Percentiles rank a stretch among this genome's conserved stretches.
These are phyloP conservation scores for Coemansia sp. DNA, from an alignment of 192 early-diverging fungal genomes.

Conservation along the genomic window DNA sequence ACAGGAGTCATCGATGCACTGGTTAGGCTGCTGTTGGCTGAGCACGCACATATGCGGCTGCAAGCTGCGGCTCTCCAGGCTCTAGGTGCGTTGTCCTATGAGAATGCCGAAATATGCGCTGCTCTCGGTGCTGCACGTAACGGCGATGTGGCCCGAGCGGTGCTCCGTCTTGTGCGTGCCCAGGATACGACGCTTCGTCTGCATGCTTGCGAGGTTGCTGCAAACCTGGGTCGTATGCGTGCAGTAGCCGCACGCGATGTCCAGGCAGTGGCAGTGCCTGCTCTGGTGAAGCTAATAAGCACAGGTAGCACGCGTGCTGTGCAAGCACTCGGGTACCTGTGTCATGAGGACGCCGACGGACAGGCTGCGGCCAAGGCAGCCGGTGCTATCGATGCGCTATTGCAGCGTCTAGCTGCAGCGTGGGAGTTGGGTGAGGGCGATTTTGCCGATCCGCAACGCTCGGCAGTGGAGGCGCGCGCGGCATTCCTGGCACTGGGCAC, in stretches of 20 bases:
- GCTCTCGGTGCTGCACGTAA: conserved; percentile 17
- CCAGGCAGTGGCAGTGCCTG: conserved; percentile 33
- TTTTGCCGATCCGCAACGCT: conserved; percentile 35
- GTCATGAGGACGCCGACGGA: conserved; percentile 47
- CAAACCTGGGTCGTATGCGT: conserved; percentile 47
- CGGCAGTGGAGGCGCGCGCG: conserved; percentile 9
- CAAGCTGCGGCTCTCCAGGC: conserved; percentile 36
- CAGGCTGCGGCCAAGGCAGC: conserved; percentile 39
- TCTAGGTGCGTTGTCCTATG: conserved; percentile 40
- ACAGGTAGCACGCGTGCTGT: conserved; percentile 4
- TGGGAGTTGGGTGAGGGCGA: conserved; percentile 22
- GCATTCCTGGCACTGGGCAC: conserved; percentile 43
- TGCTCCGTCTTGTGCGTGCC: conserved; percentile 27
- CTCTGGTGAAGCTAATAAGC: conserved; percentile 29
- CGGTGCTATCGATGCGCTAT: conserved; percentile 29
- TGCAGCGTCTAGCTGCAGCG: conserved; percentile 20
- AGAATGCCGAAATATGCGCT: conserved; percentile 37
- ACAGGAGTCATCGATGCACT: conserved; percentile 34
- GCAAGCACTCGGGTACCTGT: conserved; percentile 41
- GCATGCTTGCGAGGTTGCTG: conserved; percentile 29
- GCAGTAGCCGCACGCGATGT: conserved; percentile 11
- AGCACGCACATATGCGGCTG: conserved; percentile 23
- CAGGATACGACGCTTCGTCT: conserved; percentile 27
- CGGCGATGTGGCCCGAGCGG: conserved; percentile 14
- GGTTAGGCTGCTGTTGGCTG: conserved; percentile 19